Conservation (phyloP, 129 eudicot species). For the Tagetes erecta region DNA sequence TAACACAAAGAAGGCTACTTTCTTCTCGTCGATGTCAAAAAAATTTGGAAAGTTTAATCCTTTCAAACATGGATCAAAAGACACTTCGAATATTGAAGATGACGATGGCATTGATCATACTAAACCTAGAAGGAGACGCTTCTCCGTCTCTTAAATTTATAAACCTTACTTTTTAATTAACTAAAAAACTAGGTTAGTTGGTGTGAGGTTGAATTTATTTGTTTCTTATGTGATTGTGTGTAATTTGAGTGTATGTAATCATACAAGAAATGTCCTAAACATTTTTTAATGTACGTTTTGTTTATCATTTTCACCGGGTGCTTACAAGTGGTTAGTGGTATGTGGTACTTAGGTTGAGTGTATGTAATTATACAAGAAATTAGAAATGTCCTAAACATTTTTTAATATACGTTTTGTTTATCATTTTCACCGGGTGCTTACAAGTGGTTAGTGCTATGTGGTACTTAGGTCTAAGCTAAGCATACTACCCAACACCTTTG, state of each 20-base stretch:
- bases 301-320: too few relatives aligned
- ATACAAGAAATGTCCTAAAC: slow-evolving; percentile 1
- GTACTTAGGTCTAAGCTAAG: too few relatives aligned
- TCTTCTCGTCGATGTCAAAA: slow-evolving; percentile 86
- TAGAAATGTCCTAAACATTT: too few relatives aligned
- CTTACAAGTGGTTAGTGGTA: too few relatives aligned
- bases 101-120: slow-evolving; percentile 65
- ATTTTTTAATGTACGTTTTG: too few relatives aligned
- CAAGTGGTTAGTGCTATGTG: too few relatives aligned
- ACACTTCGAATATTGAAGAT: slow-evolving; percentile 70
- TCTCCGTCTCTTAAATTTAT: slow-evolving; percentile 60
- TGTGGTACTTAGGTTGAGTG: too few relatives aligned
- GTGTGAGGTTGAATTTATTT: slow-evolving; percentile 29
- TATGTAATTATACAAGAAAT: slow-evolving; percentile 19
- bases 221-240: slow-evolving; percentile 9
- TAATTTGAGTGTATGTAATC: not conserved
- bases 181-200: slow-evolving; percentile 11
- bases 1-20: slow-evolving; percentile 41
- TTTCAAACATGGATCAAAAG: slow-evolving; percentile 78
- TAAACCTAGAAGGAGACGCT: slow-evolving; percentile 70
- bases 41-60: slow-evolving; percentile 85
- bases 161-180: not conserved
- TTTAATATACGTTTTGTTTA: too few relatives aligned
- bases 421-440: too few relatives aligned
- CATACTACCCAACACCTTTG: too few relatives aligned